phyloP scores from a whole-genome alignment of 2,329 filamentous ascomycete genomes.

The Fusarium sublunatum region DNA sequence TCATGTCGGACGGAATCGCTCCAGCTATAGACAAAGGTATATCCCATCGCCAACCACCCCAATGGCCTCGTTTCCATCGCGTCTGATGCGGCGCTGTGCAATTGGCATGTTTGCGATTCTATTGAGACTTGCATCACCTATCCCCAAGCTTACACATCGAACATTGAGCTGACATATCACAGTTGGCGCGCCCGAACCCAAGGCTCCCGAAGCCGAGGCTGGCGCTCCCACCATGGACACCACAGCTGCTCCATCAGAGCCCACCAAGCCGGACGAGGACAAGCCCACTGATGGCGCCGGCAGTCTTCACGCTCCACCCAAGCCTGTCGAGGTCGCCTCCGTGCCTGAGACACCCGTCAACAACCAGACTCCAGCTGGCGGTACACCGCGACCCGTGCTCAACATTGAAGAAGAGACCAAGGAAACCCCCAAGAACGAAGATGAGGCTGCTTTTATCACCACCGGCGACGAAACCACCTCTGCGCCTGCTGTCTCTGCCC shows the following conservation, averaged over 20 bases:
- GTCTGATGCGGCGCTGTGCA: conserved; percentile 6
- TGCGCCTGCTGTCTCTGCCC: conserved; percentile 34
- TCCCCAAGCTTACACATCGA: conserved; percentile 4
- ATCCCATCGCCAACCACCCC: conserved; percentile 30
- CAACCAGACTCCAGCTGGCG: conserved; percentile 50
- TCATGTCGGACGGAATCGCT: conserved; percentile 52
- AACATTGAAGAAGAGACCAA: conserved; percentile 49
- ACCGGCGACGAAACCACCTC: conserved; percentile 42
- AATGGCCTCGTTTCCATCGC: conserved; percentile 15
- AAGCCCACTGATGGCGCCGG: conserved; percentile 30
- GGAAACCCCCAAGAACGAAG: conserved; percentile 41
- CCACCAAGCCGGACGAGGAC: conserved; percentile 38
- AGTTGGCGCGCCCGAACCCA: conserved; percentile 49
- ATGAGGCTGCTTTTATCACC: conserved; percentile 43
- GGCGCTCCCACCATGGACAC: conserved; percentile 45
- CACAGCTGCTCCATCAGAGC: conserved; percentile 38
- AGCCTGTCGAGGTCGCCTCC: conserved; percentile 52
- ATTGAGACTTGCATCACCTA: not conserved
- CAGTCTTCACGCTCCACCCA: conserved; percentile 41
- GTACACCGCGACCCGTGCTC: conserved; percentile 51
- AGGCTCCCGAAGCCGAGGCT: conserved; percentile 46
- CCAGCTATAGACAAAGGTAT: conserved; percentile 54
- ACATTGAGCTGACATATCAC: conserved; percentile 25
- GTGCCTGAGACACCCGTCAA: conserved; percentile 53
- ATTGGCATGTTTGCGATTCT: conserved; percentile 32